Evolutionary conservation across 2,329 filamentous ascomycete species (phyloP).

Genomic region (Pseudophaeomoniella oleicola): DNA sequence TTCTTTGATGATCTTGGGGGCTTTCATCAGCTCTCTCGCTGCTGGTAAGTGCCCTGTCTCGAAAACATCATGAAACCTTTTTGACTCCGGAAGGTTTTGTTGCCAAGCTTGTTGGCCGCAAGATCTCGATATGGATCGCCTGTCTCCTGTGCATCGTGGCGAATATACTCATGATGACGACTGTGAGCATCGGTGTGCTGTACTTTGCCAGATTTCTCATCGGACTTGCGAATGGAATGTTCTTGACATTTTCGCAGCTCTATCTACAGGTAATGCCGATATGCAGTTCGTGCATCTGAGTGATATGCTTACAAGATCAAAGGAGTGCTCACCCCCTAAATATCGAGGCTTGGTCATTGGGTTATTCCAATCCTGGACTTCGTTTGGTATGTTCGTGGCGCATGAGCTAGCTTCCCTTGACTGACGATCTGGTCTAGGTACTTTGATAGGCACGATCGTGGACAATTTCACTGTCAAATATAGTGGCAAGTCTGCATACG

Average conservation of each 20-base stretch:
- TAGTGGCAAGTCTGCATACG: constrained; percentile 19
- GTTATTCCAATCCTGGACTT: constrained; percentile 34
- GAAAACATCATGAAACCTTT: constrained; percentile 5
- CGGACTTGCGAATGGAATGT: constrained; percentile 41
- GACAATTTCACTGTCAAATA: constrained; percentile 28
- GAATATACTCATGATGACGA: constrained; percentile 45
- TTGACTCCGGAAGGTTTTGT: constrained; percentile 13
- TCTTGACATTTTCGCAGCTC: constrained; percentile 41
- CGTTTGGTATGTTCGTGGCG: constrained; percentile 18
- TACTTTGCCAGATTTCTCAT: constrained; percentile 41
- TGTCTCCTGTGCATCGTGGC: constrained; percentile 34
- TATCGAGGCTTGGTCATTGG: constrained; percentile 35
- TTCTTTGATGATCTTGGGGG: constrained; percentile 31
- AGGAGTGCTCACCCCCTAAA: constrained; percentile 33
- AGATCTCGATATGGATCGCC: constrained; percentile 29
- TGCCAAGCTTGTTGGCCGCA: constrained; percentile 28
- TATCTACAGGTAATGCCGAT: constrained; percentile 27
- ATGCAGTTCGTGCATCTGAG: too few species aligned
- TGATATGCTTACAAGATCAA: constrained; percentile 13
- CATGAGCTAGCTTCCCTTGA: not conserved
- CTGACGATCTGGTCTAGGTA: constrained; percentile 11
- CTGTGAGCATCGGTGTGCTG: constrained; percentile 35
- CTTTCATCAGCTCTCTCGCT: constrained; percentile 25
- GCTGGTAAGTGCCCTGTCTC: constrained; percentile 11
- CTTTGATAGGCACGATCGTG: constrained; percentile 29